Conservation (phyloP, 306 rosid species). For the Notholithocarpus densiflorus region DNA sequence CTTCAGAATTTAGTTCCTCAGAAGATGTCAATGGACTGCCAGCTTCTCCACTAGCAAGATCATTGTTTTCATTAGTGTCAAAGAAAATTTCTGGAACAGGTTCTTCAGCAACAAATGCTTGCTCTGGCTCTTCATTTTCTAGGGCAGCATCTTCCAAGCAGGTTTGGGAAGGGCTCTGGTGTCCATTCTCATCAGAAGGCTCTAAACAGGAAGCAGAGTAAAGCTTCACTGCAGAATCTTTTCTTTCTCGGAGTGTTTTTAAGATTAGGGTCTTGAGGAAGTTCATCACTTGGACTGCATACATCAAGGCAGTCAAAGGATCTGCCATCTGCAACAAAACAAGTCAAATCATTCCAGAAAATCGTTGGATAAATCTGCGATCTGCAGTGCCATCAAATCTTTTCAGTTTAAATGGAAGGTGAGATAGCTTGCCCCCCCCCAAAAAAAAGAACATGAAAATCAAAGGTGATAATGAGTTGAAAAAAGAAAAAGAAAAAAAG, state of each 20-base stretch:
- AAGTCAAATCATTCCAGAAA: conserved; percentile 3
- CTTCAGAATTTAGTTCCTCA: conserved; percentile 32
- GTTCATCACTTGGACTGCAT: conserved; percentile 92
- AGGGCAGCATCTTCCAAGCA: conserved; percentile 29
- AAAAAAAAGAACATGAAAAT: not conserved
- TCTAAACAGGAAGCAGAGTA: conserved; percentile 31
- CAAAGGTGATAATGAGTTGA: not conserved
- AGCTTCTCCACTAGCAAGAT: conserved; percentile 35
- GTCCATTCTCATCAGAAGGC: conserved; percentile 55
- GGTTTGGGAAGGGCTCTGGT: conserved; percentile 40
- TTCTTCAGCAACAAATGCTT: conserved; percentile 26
- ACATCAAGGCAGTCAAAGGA: conserved; percentile 83
- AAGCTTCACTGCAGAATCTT: conserved; percentile 48
- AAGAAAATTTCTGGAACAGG: conserved; percentile 27
- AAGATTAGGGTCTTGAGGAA: conserved; percentile 68
- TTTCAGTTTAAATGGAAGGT: not conserved
- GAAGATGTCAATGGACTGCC: conserved; percentile 26
- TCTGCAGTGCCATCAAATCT: not conserved
- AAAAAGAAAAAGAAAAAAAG: not conserved
- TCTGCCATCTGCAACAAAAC: conserved; percentile 73
- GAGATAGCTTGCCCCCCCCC: not conserved
- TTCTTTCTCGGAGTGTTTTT: conserved; percentile 58
- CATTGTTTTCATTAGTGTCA: conserved; percentile 20
- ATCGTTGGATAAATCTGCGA: not conserved
- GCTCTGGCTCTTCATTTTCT: conserved; percentile 40